A percentile compares a stretch with the other conserved stretches of the same genome.
Evolutionary conservation across 345 rosid genomes (phyloP).

Genomic region (Arabis hirsuta): DNA sequence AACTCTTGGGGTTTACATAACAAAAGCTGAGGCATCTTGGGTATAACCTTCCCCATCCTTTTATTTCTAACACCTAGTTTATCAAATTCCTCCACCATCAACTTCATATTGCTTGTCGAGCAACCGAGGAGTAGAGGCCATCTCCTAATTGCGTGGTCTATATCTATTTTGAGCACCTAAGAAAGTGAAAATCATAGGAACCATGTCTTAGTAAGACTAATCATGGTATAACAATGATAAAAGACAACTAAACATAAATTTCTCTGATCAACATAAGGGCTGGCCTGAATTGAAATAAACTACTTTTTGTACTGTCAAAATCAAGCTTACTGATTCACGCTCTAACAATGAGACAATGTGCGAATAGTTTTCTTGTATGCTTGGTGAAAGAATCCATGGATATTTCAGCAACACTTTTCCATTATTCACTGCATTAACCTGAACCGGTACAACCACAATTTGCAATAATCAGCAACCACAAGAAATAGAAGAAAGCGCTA

Average conservation of each 20-base stretch:
- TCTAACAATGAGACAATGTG: conserved; percentile 54
- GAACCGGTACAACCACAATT: conserved; percentile 24
- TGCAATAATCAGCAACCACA: conserved; percentile 34
- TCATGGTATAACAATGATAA: conserved; percentile 6
- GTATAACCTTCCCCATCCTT: conserved; percentile 71
- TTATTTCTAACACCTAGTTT: conserved; percentile 58
- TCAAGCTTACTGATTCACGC: conserved; percentile 64
- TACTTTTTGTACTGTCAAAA: neutral
- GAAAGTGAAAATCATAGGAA: conserved; percentile 17
- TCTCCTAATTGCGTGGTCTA: conserved; percentile 66
- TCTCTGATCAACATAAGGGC: neutral
- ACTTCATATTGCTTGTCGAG: conserved; percentile 64
- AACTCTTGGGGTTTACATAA: conserved; percentile 74
- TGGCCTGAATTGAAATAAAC: neutral
- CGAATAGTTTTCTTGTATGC: conserved; percentile 65
- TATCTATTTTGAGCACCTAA: conserved; percentile 62
- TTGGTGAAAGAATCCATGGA: conserved; percentile 81
- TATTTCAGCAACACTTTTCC: conserved; percentile 71
- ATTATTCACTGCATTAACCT: conserved; percentile 56
- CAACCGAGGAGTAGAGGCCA: conserved; percentile 89
- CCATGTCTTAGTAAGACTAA: conserved; percentile 13
- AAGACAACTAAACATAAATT: neutral
- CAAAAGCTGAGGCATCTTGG: conserved; percentile 82
- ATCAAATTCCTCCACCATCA: conserved; percentile 62
- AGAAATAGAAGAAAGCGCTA: conserved; percentile 14